These are phyloP conservation scores for Laetiporus sulphureus DNA, from an alignment of 1,284 basidiomycete genomes.

Conservation along the genomic window DNA sequence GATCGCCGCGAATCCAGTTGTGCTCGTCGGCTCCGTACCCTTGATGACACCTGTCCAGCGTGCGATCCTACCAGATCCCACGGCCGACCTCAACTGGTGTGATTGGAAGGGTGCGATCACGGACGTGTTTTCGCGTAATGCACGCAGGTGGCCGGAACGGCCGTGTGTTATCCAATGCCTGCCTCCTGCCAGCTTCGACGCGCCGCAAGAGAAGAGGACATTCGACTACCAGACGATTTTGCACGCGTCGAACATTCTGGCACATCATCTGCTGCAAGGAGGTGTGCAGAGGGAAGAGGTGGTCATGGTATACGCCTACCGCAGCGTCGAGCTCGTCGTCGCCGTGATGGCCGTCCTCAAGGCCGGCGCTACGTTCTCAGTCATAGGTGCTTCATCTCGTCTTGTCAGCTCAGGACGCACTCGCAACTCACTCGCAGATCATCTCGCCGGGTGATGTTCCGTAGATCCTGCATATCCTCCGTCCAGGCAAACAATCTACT, in stretches of 20 bases:
- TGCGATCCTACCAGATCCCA: conserved; percentile 76
- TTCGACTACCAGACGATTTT: conserved; percentile 85
- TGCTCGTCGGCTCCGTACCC: conserved; percentile 69
- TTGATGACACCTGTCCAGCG: conserved; percentile 75
- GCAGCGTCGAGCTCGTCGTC: conserved; percentile 94
- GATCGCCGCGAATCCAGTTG: conserved; percentile 57
- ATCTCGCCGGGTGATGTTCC: neutral
- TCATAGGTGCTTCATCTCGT: conserved; percentile 66
- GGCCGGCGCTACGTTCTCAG: conserved; percentile 95
- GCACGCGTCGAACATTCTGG: conserved; percentile 83
- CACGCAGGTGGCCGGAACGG: conserved; percentile 67
- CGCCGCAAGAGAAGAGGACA: conserved; percentile 48
- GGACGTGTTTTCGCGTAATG: conserved; percentile 86
- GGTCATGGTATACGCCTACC: conserved; percentile 98
- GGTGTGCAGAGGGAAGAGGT: conserved; percentile 94
- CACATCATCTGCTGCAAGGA: conserved; percentile 83
- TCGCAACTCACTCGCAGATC: neutral
- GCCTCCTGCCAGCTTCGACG: conserved; percentile 34
- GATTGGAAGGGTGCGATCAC: conserved; percentile 96
- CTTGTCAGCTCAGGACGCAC: neutral
- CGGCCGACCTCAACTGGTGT: conserved; percentile 92
- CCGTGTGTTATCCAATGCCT: conserved; percentile 82
- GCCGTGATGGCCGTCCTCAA: conserved; percentile 97
- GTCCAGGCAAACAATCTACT: conserved; percentile 91
- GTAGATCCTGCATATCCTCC: conserved; percentile 96